These are phyloP conservation scores for Zymoseptoria ardabiliae DNA, from an alignment of 2,329 filamentous ascomycete species.

Conservation along the genomic window DNA sequence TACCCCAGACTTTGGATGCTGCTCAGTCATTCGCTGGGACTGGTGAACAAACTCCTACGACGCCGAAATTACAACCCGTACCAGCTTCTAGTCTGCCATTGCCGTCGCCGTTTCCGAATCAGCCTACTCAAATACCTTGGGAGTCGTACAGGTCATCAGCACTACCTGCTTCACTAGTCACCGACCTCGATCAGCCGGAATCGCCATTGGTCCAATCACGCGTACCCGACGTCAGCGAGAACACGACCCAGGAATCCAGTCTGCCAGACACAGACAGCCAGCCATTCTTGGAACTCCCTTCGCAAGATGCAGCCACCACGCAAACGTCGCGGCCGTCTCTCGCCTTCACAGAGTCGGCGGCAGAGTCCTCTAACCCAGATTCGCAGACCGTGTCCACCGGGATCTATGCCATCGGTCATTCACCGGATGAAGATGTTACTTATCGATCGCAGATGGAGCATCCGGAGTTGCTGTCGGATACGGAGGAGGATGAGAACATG, in stretches of 20 bases:
- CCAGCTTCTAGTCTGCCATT: slow-evolving; percentile 24
- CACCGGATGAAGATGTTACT: background rate
- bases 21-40: slow-evolving; percentile 9
- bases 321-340: background rate
- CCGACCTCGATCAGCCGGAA: background rate
- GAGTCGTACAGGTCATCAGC: background rate
- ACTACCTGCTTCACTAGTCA: background rate
- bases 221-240: background rate
- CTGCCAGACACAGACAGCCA: background rate
- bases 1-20: background rate
- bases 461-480: slow-evolving; percentile 11
- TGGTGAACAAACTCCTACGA: slow-evolving; percentile 18
- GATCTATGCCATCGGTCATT: background rate
- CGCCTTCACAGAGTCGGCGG: background rate
- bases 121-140: slow-evolving; percentile 2
- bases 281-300: background rate
- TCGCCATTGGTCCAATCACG: background rate
- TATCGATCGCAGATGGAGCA: slow-evolving; percentile 3
- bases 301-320: background rate
- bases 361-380: background rate
- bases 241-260: background rate
- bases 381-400: background rate
- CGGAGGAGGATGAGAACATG: slow-evolving; percentile 18
- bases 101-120: slow-evolving; percentile 29
- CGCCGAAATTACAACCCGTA: slow-evolving; percentile 27